phyloP scores from a whole-genome alignment of 176 grass and related monocot species.

The Oryza brachyantha region DNA sequence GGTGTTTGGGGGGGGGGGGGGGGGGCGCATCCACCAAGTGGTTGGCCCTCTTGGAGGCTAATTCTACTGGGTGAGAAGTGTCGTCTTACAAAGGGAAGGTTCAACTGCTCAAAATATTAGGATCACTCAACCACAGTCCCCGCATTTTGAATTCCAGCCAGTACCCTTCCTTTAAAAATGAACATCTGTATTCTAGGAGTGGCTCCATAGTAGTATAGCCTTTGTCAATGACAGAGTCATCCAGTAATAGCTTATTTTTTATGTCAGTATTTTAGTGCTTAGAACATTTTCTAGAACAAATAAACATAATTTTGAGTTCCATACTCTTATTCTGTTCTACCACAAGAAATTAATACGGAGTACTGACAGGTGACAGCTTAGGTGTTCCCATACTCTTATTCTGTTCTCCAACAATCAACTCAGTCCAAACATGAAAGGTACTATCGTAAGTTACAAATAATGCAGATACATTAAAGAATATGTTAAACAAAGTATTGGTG shows the following conservation, averaged over 20 bases:
- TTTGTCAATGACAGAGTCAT: not conserved
- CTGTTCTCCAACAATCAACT: not conserved
- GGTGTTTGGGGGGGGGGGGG: no score
- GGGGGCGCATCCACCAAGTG: conserved; percentile 20
- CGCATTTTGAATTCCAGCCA: conserved; percentile 12
- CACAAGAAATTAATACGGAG: not conserved
- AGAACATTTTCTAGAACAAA: not conserved
- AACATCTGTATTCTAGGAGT: conserved; percentile 4
- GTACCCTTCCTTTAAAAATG: not conserved
- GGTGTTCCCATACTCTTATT: not conserved
- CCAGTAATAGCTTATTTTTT: not conserved
- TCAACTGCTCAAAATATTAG: not conserved
- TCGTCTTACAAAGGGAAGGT: not conserved
- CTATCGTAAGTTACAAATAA: not conserved
- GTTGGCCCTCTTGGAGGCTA: not conserved
- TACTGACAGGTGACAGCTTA: not conserved
- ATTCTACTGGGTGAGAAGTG: conserved; percentile 20
- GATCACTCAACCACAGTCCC: not conserved
- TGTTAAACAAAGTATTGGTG: not conserved
- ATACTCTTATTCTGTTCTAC: not conserved
- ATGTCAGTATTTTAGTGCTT: not conserved
- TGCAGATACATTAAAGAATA: not conserved
- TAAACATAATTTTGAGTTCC: not conserved
- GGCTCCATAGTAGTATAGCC: not conserved
- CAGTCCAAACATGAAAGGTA: not conserved